Conservation (phyloP, 805 yeast genomes). For the Lipomyces chichibuensis region DNA sequence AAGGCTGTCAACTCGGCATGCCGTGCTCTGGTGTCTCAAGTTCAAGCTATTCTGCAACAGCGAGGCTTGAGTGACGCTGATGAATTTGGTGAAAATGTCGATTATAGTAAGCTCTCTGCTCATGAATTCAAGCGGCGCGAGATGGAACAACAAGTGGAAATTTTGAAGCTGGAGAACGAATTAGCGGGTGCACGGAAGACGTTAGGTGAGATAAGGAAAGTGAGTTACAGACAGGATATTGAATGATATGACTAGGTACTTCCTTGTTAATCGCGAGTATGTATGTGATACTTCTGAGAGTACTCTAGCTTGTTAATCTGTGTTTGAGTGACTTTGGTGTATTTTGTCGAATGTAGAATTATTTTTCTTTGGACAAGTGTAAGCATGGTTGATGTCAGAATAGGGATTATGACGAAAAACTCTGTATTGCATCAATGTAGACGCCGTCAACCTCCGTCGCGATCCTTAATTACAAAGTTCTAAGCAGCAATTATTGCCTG, state of each 20-base stretch:
- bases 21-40: conserved; percentile 68
- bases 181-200: conserved; percentile 73
- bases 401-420: too few relatives aligned
- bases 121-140: conserved; percentile 84
- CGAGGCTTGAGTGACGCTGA: conserved; percentile 46
- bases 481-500: neutral
- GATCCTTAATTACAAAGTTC: neutral
- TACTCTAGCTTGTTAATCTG: neutral
- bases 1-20: conserved; percentile 76
- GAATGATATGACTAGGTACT: conserved; percentile 8
- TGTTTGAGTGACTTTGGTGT: neutral
- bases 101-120: conserved; percentile 67
- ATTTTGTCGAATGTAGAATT: neutral
- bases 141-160: conserved; percentile 93
- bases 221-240: conserved; percentile 67
- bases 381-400: too few relatives aligned
- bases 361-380: too few relatives aligned
- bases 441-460: neutral
- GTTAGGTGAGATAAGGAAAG: conserved; percentile 81
- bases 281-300: neutral
- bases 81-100: conserved; percentile 49
- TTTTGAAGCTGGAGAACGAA: conserved; percentile 77
- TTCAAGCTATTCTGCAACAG: conserved; percentile 59
- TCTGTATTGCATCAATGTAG: neutral
- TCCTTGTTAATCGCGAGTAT: neutral